Evolutionary conservation across 2,329 filamentous ascomycete genomes (phyloP).

Genomic region (Pseudocercospora crystallina): DNA sequence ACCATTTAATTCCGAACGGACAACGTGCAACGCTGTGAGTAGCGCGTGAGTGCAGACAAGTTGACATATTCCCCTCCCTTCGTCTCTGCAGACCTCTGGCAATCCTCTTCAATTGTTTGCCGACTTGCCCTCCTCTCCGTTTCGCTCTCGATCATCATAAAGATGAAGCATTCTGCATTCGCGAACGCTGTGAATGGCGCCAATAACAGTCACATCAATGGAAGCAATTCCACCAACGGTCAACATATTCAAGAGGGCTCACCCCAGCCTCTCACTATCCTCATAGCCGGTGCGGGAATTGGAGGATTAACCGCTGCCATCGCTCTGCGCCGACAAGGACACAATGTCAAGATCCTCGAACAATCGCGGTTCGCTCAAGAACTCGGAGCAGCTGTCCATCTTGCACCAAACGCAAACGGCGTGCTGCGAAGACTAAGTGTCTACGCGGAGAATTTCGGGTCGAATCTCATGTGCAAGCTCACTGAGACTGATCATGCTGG

Average conservation of each 20-base stretch:
- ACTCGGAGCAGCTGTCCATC: conserved; percentile 61
- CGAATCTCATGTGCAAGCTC: conserved; percentile 9
- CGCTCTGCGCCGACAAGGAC: conserved; percentile 54
- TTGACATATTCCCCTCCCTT: no score
- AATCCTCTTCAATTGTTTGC: no score
- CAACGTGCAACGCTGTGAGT: no score
- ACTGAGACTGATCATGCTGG: conserved; percentile 8
- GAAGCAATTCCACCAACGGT: background rate
- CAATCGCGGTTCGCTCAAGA: conserved; percentile 55
- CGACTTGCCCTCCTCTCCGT: no score
- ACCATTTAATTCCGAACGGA: no score
- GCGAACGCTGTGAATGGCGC: background rate
- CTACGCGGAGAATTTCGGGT: conserved; percentile 28
- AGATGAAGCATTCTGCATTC: background rate
- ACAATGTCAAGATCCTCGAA: conserved; percentile 54
- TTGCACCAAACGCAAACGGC: conserved; percentile 62
- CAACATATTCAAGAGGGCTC: background rate
- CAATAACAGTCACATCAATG: background rate
- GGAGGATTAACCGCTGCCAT: conserved; percentile 56
- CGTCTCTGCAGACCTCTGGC: no score
- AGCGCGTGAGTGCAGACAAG: no score
- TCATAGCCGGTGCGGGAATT: conserved; percentile 49
- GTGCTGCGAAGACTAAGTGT: conserved; percentile 44
- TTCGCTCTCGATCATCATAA: background rate
- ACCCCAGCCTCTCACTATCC: conserved; percentile 27